phyloP scores from a whole-genome alignment of 2,329 filamentous ascomycete genomes.

The Keithomyces neogunnii region DNA sequence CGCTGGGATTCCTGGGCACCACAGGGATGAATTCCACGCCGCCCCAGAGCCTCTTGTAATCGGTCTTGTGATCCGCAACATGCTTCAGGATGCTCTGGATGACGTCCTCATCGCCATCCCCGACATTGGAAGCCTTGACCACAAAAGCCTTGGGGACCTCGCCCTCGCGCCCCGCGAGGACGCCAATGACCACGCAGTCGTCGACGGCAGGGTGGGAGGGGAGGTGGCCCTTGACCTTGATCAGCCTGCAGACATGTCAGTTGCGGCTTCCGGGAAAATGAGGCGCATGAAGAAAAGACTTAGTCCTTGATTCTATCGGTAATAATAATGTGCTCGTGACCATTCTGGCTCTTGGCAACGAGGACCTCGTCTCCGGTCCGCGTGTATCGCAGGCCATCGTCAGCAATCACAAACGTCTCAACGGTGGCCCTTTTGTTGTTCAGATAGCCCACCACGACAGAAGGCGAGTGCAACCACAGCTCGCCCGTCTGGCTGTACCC shows the following conservation, averaged over 20 bases:
- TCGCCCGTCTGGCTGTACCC: slow-evolving; percentile 65
- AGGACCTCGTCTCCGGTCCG: slow-evolving; percentile 75
- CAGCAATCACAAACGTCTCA: slow-evolving; percentile 59
- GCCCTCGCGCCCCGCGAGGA: slow-evolving; percentile 38
- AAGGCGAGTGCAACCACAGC: slow-evolving; percentile 66
- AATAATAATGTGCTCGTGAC: slow-evolving; percentile 71
- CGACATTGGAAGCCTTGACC: slow-evolving; percentile 23
- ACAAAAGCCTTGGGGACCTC: slow-evolving; percentile 58
- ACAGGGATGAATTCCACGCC: slow-evolving; percentile 41
- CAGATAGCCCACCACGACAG: slow-evolving; percentile 69
- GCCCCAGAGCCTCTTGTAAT: slow-evolving; percentile 43
- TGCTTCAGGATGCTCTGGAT: slow-evolving; percentile 4
- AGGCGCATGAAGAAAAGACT: not conserved
- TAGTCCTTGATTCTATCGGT: slow-evolving; percentile 62
- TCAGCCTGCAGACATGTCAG: slow-evolving; percentile 25
- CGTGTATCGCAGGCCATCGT: slow-evolving; percentile 59
- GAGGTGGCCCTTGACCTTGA: slow-evolving; percentile 47
- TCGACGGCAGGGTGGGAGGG: slow-evolving; percentile 36
- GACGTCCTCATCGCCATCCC: slow-evolving; percentile 9
- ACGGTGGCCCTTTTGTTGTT: slow-evolving; percentile 72
- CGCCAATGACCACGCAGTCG: slow-evolving; percentile 58
- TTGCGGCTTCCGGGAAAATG: too few species aligned
- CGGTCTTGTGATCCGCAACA: slow-evolving; percentile 4
- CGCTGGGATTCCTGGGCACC: slow-evolving; percentile 52
- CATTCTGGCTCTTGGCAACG: slow-evolving; percentile 35